Evolutionary conservation across 228 moss, liverwort and hornwort genomes (phyloP).

Genomic region (Sphagnum magellanicum): DNA sequence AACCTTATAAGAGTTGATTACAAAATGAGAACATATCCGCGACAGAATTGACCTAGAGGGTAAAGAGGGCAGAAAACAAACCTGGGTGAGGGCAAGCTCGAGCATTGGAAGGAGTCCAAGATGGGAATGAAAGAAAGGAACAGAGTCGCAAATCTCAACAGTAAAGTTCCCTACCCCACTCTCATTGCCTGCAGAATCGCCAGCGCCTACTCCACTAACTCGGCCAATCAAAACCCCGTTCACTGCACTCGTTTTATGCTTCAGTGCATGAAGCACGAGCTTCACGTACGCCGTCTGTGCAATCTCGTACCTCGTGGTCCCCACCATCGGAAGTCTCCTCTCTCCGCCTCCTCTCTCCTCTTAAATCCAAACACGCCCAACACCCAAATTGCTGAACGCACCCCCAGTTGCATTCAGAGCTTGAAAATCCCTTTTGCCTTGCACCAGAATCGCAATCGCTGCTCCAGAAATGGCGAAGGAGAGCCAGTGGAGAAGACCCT

Average conservation of each 20-base stretch:
- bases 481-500: no score
- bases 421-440: no score
- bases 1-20: no score
- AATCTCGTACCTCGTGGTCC: conserved; percentile 55
- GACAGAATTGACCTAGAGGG: neutral
- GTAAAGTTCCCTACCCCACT: conserved; percentile 16
- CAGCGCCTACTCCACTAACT: conserved; percentile 8
- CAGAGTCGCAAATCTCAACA: conserved; percentile 60
- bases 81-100: conserved; percentile 83
- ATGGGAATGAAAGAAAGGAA: conserved; percentile 79
- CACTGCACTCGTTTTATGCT: conserved; percentile 63
- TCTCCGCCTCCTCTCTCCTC: no score
- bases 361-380: no score
- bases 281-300: conserved; percentile 87
- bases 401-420: no score
- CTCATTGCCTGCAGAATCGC: conserved; percentile 2
- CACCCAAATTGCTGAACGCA: no score
- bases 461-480: no score
- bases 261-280: conserved; percentile 77
- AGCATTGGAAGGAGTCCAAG: conserved; percentile 86
- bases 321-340: conserved; percentile 7
- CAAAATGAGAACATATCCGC: no score
- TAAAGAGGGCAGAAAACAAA: conserved; percentile 3
- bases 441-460: no score
- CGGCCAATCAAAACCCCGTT: conserved; percentile 80